These are phyloP conservation scores for Pharnaceum exiguum DNA, from an alignment of 148 eudicot species.

Conservation along the genomic window DNA sequence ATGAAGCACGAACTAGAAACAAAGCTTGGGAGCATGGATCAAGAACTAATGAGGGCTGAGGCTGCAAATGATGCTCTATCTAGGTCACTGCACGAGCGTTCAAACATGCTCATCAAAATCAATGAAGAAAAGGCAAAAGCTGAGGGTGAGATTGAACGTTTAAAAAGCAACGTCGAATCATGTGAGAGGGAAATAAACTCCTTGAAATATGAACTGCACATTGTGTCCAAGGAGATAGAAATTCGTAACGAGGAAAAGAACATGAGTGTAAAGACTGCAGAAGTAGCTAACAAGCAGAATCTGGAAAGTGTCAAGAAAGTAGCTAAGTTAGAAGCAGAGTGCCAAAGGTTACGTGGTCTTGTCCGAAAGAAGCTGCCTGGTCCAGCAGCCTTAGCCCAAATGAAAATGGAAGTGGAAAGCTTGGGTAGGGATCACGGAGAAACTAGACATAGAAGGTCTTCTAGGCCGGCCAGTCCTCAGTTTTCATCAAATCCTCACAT, in stretches of 20 bases:
- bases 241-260: constrained; percentile 96
- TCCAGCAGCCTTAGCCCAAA: constrained; percentile 97
- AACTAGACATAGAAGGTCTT: constrained; percentile 60
- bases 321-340: constrained; percentile 89
- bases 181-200: constrained; percentile 89
- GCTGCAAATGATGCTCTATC: constrained; percentile 87
- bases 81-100: constrained; percentile 88
- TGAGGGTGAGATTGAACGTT: constrained; percentile 70
- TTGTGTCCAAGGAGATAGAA: constrained; percentile 79
- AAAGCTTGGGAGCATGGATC: constrained; percentile 56
- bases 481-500: constrained; percentile 37
- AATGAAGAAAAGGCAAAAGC: constrained; percentile 84
- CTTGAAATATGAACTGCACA: constrained; percentile 81
- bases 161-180: constrained; percentile 73
- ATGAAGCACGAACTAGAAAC: constrained; percentile 75
- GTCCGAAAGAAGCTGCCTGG: constrained; percentile 95
- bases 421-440: constrained; percentile 84
- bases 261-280: constrained; percentile 88
- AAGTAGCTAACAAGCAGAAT: constrained; percentile 87
- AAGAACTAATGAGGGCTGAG: constrained; percentile 66
- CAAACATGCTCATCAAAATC: constrained; percentile 74
- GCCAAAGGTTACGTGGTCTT: constrained; percentile 94
- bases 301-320: constrained; percentile 87
- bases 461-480: constrained; percentile 72
- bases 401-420: constrained; percentile 94